Evolutionary conservation across 768 basidiomycete species (phyloP), one percentile per base, ranked within the genome.

Genomic region (Russula abietina): DNA sequence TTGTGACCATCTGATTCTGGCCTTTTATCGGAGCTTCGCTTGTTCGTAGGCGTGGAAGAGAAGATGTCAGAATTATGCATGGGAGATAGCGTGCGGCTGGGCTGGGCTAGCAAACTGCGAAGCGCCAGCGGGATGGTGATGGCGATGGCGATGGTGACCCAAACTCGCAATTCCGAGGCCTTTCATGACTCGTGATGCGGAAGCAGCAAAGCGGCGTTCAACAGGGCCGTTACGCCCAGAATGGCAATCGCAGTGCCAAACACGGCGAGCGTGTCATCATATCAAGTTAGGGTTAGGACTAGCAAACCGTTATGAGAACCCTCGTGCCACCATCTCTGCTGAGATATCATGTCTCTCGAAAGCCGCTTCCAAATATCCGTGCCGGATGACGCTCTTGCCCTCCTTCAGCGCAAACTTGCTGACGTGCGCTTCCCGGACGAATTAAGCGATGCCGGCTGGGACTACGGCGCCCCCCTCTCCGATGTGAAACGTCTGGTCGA

Each of bases 401-500:
- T 72, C 16, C 75, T 86, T 16, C 70, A 70, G 8, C 67, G 70
- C 46, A 86, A 83, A 65, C 80, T 87, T 14, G 74, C 72, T 0
- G 73, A 81, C 17, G 69, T 78, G 0, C 73, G 70, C 1, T 76
- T 85, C n/a, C 86, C 86, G 0, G 82, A 85, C 67, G 84, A 86
- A 63, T 74, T 87, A 2, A 75, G 83, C 11, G 75, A 77, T 24
- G 79, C 77, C 0, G 78, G 73, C 0, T 77, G 80, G 76, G 77
- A 75, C 24, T 86, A 85, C 55, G 85, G 85, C 5, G 75, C 68
- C 8, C 68, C 67, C 9, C 57, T 72, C 14, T 64, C 59, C 1
- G 73, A 74, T 56, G 57, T 75, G 19, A 49, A 63, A 28, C 67
- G 72, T 9, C 69, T 75, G 4, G 68, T 68, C 8, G 65, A 50